Evolutionary conservation across 371 early-diverging fungal genomes (phyloP).

Genomic region (Zopfochytrium polystomum): DNA sequence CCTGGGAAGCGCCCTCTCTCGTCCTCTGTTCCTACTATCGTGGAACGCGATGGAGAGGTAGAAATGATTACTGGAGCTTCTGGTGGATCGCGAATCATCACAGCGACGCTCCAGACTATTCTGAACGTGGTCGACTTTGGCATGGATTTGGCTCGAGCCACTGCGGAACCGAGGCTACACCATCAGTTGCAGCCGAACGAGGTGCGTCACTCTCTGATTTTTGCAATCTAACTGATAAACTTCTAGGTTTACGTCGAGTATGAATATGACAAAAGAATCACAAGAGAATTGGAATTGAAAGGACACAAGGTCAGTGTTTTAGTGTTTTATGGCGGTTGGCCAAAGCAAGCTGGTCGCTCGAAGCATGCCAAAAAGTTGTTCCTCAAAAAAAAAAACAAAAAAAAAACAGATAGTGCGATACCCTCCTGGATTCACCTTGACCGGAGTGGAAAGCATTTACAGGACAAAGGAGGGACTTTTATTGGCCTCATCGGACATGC

Average conservation of each 20-base stretch:
- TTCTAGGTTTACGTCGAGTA: slow-evolving; percentile 29
- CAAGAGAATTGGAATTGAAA: slow-evolving; percentile 13
- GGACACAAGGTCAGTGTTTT: slow-evolving; percentile 33
- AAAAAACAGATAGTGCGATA: slow-evolving; percentile 9
- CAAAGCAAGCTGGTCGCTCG: neutral
- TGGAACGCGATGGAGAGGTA: slow-evolving; percentile 62
- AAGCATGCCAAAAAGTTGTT: neutral
- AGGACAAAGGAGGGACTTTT: slow-evolving; percentile 17
- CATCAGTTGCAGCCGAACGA: slow-evolving; percentile 88
- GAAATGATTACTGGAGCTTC: slow-evolving; percentile 85
- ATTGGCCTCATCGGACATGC: slow-evolving; percentile 33
- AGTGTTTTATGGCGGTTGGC: neutral
- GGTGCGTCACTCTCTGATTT: slow-evolving; percentile 27
- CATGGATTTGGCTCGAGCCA: slow-evolving; percentile 66
- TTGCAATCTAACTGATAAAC: neutral
- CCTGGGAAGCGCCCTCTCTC: slow-evolving; percentile 93
- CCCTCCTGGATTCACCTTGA: slow-evolving; percentile 16
- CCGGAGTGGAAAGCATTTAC: neutral
- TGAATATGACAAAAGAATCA: slow-evolving; percentile 13
- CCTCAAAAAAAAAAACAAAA: no score
- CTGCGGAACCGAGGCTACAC: slow-evolving; percentile 82
- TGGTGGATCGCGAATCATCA: slow-evolving; percentile 94
- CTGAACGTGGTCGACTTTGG: slow-evolving; percentile 72
- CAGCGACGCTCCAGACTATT: slow-evolving; percentile 73
- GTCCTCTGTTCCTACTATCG: slow-evolving; percentile 82